Conservation (phyloP, 108 stramenopile genomes). For the Nitzschia putrida region DNA sequence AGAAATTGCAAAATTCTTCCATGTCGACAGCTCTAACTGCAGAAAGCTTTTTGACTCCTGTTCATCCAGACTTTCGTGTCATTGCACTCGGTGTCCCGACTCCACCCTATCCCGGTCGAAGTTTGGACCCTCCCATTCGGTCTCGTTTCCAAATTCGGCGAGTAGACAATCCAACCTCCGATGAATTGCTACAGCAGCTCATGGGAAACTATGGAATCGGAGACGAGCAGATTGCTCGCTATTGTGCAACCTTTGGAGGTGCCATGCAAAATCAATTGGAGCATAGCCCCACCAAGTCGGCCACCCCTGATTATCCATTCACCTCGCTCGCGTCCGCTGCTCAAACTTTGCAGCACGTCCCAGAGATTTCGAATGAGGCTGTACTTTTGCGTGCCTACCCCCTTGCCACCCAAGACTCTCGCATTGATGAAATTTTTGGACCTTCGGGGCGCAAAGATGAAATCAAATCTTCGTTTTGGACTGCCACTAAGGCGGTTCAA, state of each 20-base stretch:
- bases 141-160: slow-evolving; percentile 69
- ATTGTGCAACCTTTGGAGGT: slow-evolving; percentile 14
- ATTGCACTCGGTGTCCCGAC: slow-evolving; percentile 59
- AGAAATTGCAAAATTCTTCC: slow-evolving; percentile 11
- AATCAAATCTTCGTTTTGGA: not conserved
- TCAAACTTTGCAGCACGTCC: not conserved
- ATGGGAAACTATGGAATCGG: not conserved
- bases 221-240: slow-evolving; percentile 7
- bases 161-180: slow-evolving; percentile 23
- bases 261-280: slow-evolving; percentile 13
- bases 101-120: slow-evolving; percentile 50
- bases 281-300: not conserved
- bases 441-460: not conserved
- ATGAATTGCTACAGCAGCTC: slow-evolving; percentile 24
- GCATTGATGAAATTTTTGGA: not conserved
- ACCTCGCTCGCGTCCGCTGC: not conserved
- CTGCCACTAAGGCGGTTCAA: not conserved
- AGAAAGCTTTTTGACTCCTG: slow-evolving; percentile 33
- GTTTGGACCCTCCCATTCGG: slow-evolving; percentile 81
- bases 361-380: not conserved
- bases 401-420: not conserved
- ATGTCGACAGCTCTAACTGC: slow-evolving; percentile 1
- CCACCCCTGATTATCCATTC: slow-evolving; percentile 1
- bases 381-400: not conserved
- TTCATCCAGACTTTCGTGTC: slow-evolving; percentile 81